A percentile compares a stretch with the other conserved stretches of the same genome.
These are phyloP conservation scores for Xylaria sp. DNA, from an alignment of 2,329 filamentous ascomycete species.

Conservation along the genomic window DNA sequence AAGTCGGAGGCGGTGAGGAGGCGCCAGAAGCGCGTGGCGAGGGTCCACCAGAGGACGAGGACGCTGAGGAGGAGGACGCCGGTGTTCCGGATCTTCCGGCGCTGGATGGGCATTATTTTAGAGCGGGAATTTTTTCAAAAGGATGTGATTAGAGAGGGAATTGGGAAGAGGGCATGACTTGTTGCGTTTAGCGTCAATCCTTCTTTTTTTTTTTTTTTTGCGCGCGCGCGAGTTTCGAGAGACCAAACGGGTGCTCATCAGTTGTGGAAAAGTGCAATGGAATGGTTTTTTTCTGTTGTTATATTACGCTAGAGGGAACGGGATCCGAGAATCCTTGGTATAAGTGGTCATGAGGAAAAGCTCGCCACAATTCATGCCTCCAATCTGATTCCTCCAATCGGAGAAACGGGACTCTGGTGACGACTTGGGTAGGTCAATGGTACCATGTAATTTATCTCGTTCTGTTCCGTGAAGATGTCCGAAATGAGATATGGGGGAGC, in stretches of 20 bases:
- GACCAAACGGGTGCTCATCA: neutral
- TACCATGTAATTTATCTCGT: neutral
- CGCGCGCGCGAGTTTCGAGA: neutral
- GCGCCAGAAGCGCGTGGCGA: conserved; percentile 2
- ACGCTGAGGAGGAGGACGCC: conserved; percentile 2
- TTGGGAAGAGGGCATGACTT: neutral
- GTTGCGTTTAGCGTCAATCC: neutral
- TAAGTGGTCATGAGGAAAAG: too few species aligned
- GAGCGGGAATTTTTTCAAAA: neutral
- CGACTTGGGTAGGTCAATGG: too few species aligned
- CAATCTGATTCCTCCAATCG: neutral
- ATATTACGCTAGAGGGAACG: too few species aligned
- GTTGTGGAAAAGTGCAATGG: neutral
- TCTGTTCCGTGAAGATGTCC: too few species aligned
- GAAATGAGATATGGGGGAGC: too few species aligned
- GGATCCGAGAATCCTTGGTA: too few species aligned
- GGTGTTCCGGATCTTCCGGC: conserved; percentile 7
- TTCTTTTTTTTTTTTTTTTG: too few species aligned
- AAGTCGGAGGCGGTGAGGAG: conserved; percentile 7
- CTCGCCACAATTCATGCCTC: neutral
- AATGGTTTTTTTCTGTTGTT: too few species aligned
- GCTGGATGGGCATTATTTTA: conserved; percentile 5
- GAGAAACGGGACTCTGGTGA: neutral
- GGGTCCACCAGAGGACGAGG: conserved; percentile 13
- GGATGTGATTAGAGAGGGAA: too few species aligned